Base-by-base conservation (phyloP, 2,329 filamentous ascomycete genomes). In the Magnaporthales sp. region DNA sequence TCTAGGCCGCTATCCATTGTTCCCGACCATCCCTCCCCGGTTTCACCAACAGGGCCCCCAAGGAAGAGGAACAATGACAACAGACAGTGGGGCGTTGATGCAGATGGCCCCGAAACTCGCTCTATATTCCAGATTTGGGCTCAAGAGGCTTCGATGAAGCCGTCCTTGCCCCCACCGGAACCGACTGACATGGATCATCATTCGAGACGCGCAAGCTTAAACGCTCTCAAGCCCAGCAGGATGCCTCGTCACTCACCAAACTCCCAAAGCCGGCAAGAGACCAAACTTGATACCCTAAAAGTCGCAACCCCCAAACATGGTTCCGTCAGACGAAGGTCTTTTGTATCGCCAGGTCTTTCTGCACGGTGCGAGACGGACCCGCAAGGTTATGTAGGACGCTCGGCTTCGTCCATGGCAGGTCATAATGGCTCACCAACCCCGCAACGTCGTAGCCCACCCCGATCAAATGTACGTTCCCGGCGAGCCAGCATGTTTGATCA, bases 1-100 rank as follows among this genome's bases (percentile, higher is more conserved):
- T 80, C 83, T 1, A 79, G 83, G 6, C 83, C 84, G 1, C 74
- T 86, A 10, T 87, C 84, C 1, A 80, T 84, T 62, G 83, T 86
- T 2, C 74, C 81, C 65, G 84, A 87, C 67, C 80, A 84, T 62
- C 83, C 83, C 0, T 84, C 84, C 0, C 81, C 82, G 31, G 70
- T 73, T 13, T 70, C 71, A 6, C 72, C 73, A 6, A 69, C 72
- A 1, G 8, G 62, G 22, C 10, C 66, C 62, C 30, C 67, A 65
- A 68, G 19, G 46, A 68, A 29, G 27, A 62, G 24, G 7, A 27
- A 38, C 19, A 64, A 38, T 26, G 27, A 46, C 1, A 63, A 46
- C 66, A 67, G 66, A 30, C 64, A 64, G 54, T 56, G 51, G 19
- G 65, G 62, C 5, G 46, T 67, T 31, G 62, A 22, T 19, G 58